Percentiles rank a stretch among this genome's conserved stretches.
phyloP scores from a whole-genome alignment of 208 protist genomes.

The Lotmaria passim region DNA sequence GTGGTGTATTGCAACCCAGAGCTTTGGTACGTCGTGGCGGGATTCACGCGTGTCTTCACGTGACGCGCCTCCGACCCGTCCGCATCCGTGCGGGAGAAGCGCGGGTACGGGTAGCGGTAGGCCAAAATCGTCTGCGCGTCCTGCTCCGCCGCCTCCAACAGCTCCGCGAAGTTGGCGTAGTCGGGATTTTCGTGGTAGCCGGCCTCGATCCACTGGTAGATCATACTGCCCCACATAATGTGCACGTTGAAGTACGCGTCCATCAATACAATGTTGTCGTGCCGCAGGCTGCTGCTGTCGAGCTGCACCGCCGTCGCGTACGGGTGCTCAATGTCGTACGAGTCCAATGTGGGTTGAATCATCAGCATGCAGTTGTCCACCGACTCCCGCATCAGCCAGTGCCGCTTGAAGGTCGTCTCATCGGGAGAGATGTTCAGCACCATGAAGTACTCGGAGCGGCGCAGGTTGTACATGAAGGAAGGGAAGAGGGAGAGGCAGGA shows the following conservation, averaged over 20 bases:
- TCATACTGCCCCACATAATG: slow-evolving; percentile 96
- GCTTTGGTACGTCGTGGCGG: slow-evolving; percentile 68
- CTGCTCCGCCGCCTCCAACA: slow-evolving; percentile 70
- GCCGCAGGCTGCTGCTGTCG: slow-evolving; percentile 85
- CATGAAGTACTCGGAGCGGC: slow-evolving; percentile 97
- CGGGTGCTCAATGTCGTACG: slow-evolving; percentile 92
- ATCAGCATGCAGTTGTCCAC: slow-evolving; percentile 95
- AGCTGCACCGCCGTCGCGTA: slow-evolving; percentile 91
- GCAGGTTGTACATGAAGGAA: slow-evolving; percentile 99
- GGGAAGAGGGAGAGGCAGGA: slow-evolving; percentile 96
- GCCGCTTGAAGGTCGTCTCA: slow-evolving; percentile 97
- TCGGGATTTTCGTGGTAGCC: slow-evolving; percentile 92
- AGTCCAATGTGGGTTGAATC: slow-evolving; percentile 98
- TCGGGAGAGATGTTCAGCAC: slow-evolving; percentile 98
- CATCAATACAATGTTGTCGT: slow-evolving; percentile 97
- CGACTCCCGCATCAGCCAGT: slow-evolving; percentile 96
- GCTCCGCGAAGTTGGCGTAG: slow-evolving; percentile 76
- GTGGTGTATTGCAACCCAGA: slow-evolving; percentile 24
- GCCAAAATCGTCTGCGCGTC: slow-evolving; percentile 65
- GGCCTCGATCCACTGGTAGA: slow-evolving; percentile 95
- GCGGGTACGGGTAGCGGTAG: slow-evolving; percentile 79
- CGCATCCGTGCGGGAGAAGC: slow-evolving; percentile 87
- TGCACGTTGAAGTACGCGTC: slow-evolving; percentile 99
- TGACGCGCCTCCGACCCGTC: slow-evolving; percentile 86
- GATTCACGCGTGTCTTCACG: slow-evolving; percentile 90